A percentile compares a stretch with the other conserved stretches of the same genome.
Conservation (phyloP, 2,329 filamentous ascomycete genomes). For the Trichoderma brevicompactum region DNA sequence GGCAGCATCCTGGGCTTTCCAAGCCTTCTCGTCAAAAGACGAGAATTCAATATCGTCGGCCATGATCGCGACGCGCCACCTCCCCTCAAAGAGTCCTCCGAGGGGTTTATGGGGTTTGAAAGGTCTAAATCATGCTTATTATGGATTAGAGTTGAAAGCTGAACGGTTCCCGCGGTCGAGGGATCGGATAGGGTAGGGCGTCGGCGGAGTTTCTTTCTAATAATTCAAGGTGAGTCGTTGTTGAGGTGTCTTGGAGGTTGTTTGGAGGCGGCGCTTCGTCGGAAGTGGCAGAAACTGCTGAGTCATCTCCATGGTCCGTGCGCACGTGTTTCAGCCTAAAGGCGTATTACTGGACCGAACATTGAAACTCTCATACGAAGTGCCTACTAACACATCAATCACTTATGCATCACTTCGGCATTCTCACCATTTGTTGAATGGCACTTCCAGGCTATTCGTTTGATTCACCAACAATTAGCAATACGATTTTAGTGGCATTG, state of each 20-base stretch:
- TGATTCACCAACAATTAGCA: no score
- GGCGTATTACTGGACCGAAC: not conserved
- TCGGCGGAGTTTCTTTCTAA: not conserved
- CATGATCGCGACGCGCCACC: constrained; percentile 40
- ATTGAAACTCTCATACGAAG: no score
- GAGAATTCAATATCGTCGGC: constrained; percentile 42
- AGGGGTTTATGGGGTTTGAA: constrained; percentile 32
- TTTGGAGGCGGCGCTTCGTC: constrained; percentile 5
- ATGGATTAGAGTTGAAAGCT: not conserved
- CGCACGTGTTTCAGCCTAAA: constrained; percentile 22
- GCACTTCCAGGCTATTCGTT: no score
- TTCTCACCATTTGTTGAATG: no score
- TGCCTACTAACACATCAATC: no score
- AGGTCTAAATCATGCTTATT: constrained; percentile 38
- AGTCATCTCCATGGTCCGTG: constrained; percentile 21
- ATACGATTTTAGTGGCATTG: no score
- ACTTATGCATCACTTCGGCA: no score
- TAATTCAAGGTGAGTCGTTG: not conserved
- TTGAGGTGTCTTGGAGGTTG: constrained; percentile 2
- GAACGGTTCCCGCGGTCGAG: not conserved
- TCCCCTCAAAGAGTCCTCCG: constrained; percentile 35
- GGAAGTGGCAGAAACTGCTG: constrained; percentile 6
- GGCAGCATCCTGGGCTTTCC: constrained; percentile 51
- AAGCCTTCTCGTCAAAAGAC: constrained; percentile 43
- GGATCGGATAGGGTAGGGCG: not conserved